phyloP scores from a whole-genome alignment of 2,329 filamentous ascomycete species.

The Arthrobotrys sphaeroides region DNA sequence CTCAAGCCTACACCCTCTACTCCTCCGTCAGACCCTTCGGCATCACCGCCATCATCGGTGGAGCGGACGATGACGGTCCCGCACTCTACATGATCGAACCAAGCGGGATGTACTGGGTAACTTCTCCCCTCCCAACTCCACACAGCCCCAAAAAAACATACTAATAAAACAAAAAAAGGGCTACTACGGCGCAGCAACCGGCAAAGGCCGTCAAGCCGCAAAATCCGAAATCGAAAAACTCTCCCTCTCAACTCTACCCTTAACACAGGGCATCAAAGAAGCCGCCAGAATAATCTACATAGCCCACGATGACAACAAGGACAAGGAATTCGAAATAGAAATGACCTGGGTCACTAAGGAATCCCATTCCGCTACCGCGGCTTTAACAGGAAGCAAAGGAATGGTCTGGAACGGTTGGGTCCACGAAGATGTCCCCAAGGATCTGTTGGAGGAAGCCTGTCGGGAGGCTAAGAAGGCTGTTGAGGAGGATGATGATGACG shows the following conservation, averaged over 20 bases:
- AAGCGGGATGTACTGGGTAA: slow-evolving; percentile 90
- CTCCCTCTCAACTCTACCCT: slow-evolving; percentile 79
- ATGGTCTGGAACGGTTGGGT: slow-evolving; percentile 71
- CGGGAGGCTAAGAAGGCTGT: slow-evolving; percentile 88
- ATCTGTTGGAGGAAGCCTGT: slow-evolving; percentile 89
- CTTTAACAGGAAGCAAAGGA: slow-evolving; percentile 43
- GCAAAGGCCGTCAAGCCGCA: slow-evolving; percentile 94
- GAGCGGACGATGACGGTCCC: slow-evolving; percentile 93
- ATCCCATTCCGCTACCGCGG: slow-evolving; percentile 74
- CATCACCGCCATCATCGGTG: slow-evolving; percentile 91
- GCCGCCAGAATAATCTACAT: slow-evolving; percentile 97
- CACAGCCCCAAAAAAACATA: slow-evolving; percentile 10
- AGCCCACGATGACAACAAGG: slow-evolving; percentile 98
- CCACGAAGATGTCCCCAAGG: slow-evolving; percentile 92
- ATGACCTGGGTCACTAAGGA: slow-evolving; percentile 96
- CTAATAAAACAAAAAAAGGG: slow-evolving; percentile 65
- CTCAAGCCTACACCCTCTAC: slow-evolving; percentile 97
- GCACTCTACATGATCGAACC: slow-evolving; percentile 99
- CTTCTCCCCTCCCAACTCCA: slow-evolving; percentile 50
- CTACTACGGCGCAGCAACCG: slow-evolving; percentile 96
- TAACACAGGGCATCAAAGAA: slow-evolving; percentile 92
- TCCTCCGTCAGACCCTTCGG: slow-evolving; percentile 96
- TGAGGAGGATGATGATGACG: slow-evolving; percentile 85
- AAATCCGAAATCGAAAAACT: slow-evolving; percentile 99
- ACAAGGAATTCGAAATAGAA: slow-evolving; percentile 99